phyloP scores from a whole-genome alignment of 2,329 filamentous ascomycete species.

The Penicillium sp. region DNA sequence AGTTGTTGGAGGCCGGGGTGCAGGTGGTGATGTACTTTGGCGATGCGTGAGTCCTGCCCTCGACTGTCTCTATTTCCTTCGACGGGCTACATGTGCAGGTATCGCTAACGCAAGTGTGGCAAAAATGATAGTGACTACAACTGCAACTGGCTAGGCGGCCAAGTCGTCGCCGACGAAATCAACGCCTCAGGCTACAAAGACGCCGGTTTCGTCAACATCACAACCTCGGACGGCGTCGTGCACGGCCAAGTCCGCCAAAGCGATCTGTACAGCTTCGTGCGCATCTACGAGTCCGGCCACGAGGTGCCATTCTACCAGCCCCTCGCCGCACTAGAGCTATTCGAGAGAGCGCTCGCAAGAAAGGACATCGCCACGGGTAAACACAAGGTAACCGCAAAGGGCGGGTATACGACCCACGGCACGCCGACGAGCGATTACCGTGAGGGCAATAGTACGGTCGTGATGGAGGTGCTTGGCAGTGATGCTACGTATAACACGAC shows the following conservation, averaged over 20 bases:
- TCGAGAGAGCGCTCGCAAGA: conserved; percentile 52
- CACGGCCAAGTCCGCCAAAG: conserved; percentile 23
- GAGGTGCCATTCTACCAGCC: conserved; percentile 60
- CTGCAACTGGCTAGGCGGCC: conserved; percentile 25
- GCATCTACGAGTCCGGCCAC: conserved; percentile 50
- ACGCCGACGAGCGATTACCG: conserved; percentile 18
- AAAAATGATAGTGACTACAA: conserved; percentile 26
- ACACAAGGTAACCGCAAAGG: conserved; percentile 5
- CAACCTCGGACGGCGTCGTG: conserved; percentile 18
- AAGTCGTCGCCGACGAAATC: conserved; percentile 20
- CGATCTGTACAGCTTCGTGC: conserved; percentile 19
- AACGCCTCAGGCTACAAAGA: conserved; percentile 17
- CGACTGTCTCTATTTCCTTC: neutral
- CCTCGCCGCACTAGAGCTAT: conserved; percentile 51
- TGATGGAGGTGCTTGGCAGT: conserved; percentile 44
- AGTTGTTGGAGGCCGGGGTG: conserved; percentile 46
- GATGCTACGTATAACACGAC: conserved; percentile 54
- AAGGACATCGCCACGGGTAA: conserved; percentile 55
- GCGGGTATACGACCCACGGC: conserved; percentile 15
- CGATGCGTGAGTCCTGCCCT: conserved; percentile 24
- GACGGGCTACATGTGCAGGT: neutral
- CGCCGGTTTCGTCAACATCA: conserved; percentile 22
- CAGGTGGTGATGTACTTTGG: conserved; percentile 36
- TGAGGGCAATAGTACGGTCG: conserved; percentile 40
- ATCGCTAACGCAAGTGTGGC: neutral